Conservation (phyloP, 139 green algal species). For the Tetradesmus obliquus region DNA sequence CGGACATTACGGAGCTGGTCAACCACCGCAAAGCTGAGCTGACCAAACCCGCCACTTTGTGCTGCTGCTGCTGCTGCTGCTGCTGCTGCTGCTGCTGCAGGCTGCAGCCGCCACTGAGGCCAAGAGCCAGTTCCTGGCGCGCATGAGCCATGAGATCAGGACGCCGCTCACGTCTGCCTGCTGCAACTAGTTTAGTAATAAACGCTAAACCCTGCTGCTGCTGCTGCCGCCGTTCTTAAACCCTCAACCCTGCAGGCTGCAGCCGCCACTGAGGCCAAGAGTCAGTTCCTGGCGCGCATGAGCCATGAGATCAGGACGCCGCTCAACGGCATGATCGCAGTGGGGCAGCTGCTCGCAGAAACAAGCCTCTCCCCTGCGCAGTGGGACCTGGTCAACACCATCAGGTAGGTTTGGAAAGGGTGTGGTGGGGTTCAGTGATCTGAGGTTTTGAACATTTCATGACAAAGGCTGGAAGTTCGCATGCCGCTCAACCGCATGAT, state of each 20-base stretch:
- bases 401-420: constrained; percentile 1
- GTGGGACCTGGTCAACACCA: constrained; percentile 75
- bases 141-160: constrained; percentile 96
- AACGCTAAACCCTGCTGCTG: neutral
- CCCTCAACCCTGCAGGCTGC: neutral
- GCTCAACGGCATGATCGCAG: constrained; percentile 95
- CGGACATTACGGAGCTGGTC: constrained; percentile 81
- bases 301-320: constrained; percentile 95
- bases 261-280: constrained; percentile 87
- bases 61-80: constrained; percentile 44
- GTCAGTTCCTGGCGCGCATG: constrained; percentile 94
- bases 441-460: too few relatives aligned
- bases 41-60: neutral
- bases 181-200: neutral
- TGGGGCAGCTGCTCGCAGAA: constrained; percentile 87
- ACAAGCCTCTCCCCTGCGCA: constrained; percentile 76
- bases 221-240: too few relatives aligned
- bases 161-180: constrained; percentile 81
- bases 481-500: constrained; percentile 97
- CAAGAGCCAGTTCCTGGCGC: constrained; percentile 93
- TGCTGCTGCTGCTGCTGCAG: constrained; percentile 47
- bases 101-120: constrained; percentile 74
- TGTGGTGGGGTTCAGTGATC: too few relatives aligned
- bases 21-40: constrained; percentile 22
- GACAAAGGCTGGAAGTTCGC: constrained; percentile 77